phyloP scores from a whole-genome alignment of 495 filamentous ascomycete genomes.

The Aspergillus diversus region DNA sequence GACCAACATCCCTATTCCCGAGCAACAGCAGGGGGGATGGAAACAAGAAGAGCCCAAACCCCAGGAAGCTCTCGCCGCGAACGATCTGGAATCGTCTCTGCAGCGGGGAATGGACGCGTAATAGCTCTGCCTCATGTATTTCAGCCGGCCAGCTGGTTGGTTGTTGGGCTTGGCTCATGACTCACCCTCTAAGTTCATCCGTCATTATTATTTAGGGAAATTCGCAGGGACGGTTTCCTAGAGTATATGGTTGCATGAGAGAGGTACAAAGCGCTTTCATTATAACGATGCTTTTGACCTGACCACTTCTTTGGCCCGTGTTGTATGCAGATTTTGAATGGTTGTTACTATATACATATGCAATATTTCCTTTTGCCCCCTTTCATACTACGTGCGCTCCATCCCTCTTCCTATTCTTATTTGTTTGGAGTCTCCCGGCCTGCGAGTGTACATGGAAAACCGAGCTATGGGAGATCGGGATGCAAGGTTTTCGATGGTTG shows the following conservation, averaged over 20 bases:
- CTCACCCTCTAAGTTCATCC: background rate
- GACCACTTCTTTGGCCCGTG: background rate
- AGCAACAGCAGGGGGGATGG: slow-evolving; percentile 68
- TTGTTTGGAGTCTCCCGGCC: too few relatives aligned
- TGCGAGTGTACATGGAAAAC: too few relatives aligned
- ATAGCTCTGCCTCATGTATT: slow-evolving; percentile 16
- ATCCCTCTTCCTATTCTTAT: background rate
- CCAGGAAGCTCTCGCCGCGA: slow-evolving; percentile 68
- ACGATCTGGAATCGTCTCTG: slow-evolving; percentile 82
- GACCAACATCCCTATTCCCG: slow-evolving; percentile 73
- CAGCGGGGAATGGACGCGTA: slow-evolving; percentile 75
- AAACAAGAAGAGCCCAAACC: slow-evolving; percentile 83
- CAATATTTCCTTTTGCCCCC: slow-evolving; percentile 2
- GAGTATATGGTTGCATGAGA: slow-evolving; percentile 21
- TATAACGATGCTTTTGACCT: background rate
- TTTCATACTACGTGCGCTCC: background rate
- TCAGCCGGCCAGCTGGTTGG: background rate
- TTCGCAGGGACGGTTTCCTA: slow-evolving; percentile 26
- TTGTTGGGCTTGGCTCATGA: background rate
- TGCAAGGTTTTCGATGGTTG: too few relatives aligned
- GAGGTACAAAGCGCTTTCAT: slow-evolving; percentile 9
- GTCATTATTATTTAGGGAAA: slow-evolving; percentile 18
- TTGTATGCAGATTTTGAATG: slow-evolving; percentile 11
- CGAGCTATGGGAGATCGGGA: too few relatives aligned
- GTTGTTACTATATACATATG: slow-evolving; percentile 3